Conservation (phyloP, 257 asterid genomes). For the Primulina eburnea region DNA sequence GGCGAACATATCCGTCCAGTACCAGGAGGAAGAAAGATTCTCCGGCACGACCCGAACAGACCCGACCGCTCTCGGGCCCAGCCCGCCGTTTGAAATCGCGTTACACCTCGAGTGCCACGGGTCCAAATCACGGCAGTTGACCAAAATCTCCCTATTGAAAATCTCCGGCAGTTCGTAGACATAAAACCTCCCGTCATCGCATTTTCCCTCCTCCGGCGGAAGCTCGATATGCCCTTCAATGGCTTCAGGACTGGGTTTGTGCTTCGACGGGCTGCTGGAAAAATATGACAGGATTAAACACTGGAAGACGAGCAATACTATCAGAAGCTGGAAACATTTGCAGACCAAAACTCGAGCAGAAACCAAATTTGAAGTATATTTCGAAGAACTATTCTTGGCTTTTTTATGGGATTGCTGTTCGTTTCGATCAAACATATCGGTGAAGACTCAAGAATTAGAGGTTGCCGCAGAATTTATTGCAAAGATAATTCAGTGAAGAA, state of each 20-base stretch:
- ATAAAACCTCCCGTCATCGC: slow-evolving; percentile 39
- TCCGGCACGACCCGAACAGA: slow-evolving; percentile 32
- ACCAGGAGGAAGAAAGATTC: slow-evolving; percentile 48
- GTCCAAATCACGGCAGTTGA: slow-evolving; percentile 44
- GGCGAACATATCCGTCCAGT: slow-evolving; percentile 68
- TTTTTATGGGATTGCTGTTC: slow-evolving; percentile 24
- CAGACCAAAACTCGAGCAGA: slow-evolving; percentile 10
- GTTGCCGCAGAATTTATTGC: background rate
- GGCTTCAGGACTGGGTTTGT: slow-evolving; percentile 3
- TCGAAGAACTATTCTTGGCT: slow-evolving; percentile 20
- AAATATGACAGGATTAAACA: slow-evolving; percentile 26
- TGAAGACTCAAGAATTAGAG: background rate
- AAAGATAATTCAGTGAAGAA: background rate
- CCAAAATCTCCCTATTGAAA: slow-evolving; percentile 45
- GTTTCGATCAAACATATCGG: slow-evolving; percentile 25
- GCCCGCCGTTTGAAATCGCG: slow-evolving; percentile 50
- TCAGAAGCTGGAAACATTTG: slow-evolving; percentile 26
- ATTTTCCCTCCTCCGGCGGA: background rate
- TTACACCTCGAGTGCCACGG: slow-evolving; percentile 66
- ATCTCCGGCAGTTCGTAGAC: slow-evolving; percentile 57
- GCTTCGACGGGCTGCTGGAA: slow-evolving; percentile 21
- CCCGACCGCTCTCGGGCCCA: slow-evolving; percentile 45
- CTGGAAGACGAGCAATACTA: slow-evolving; percentile 32
- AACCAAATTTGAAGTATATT: background rate
- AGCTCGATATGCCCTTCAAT: background rate